Conservation (phyloP, 768 basidiomycete genomes). For the Tylopilus vinaceipallidus region DNA sequence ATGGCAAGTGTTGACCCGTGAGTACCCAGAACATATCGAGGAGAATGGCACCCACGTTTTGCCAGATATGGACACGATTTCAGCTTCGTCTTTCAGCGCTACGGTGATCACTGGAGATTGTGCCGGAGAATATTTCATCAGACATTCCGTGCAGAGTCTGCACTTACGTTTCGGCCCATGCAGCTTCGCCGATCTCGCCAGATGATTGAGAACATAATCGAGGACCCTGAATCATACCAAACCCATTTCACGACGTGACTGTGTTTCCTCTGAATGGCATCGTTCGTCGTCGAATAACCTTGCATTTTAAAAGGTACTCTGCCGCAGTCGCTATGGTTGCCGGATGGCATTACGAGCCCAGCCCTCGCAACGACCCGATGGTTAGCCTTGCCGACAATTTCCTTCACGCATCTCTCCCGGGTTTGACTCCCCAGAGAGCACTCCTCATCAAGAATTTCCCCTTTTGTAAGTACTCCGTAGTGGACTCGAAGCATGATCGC, state of each 20-base stretch:
- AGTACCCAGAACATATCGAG: neutral
- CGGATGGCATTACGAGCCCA: conserved; percentile 17
- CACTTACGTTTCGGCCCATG: conserved; percentile 10
- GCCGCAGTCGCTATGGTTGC: conserved; percentile 26
- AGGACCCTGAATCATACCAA: neutral
- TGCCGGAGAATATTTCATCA: conserved; percentile 21
- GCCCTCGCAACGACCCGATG: conserved; percentile 7
- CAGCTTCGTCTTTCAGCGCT: neutral
- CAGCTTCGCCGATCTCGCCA: conserved; percentile 14
- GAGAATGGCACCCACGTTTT: too few relatives aligned
- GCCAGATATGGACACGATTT: neutral
- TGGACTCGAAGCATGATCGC: neutral
- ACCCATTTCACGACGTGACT: neutral
- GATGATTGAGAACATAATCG: conserved; percentile 11
- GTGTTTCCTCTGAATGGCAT: neutral
- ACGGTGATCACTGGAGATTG: neutral
- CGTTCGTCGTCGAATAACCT: neutral
- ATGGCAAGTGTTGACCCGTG: conserved; percentile 1
- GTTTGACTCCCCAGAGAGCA: conserved; percentile 5
- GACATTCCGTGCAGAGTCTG: conserved; percentile 10
- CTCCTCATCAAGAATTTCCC: conserved; percentile 7
- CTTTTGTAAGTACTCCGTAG: conserved; percentile 9
- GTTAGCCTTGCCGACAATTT: conserved; percentile 4
- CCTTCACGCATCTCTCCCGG: neutral
- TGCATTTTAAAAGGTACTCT: conserved; percentile 22